Percentiles rank a stretch among this genome's conserved stretches.
Evolutionary conservation across 1,139 yeast species (phyloP).

Genomic region (Nakaseomyces uthaithaninus): DNA sequence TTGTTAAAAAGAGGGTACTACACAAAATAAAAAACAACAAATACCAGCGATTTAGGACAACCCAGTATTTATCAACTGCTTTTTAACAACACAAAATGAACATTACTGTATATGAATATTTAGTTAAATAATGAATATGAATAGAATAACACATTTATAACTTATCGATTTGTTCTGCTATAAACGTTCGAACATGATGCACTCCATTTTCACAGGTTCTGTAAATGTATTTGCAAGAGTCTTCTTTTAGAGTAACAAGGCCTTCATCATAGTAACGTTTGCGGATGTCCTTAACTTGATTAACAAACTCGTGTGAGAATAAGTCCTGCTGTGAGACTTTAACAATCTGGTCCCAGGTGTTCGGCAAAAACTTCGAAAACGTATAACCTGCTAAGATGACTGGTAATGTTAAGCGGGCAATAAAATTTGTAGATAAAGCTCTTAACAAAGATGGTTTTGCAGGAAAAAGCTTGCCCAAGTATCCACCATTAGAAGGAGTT

Average conservation of each 20-base stretch:
- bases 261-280: slow-evolving; percentile 14
- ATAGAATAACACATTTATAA: not conserved
- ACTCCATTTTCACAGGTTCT: slow-evolving; percentile 13
- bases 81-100: no score
- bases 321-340: slow-evolving; percentile 16
- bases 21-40: no score
- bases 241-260: slow-evolving; percentile 9
- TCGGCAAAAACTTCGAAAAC: slow-evolving; percentile 20
- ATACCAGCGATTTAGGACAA: no score
- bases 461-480: slow-evolving; percentile 8
- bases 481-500: slow-evolving; percentile 23
- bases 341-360: slow-evolving; percentile 18
- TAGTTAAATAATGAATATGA: not conserved
- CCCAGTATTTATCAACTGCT: no score
- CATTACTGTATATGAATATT: slow-evolving; percentile 5
- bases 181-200: slow-evolving; percentile 11
- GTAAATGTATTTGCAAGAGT: slow-evolving; percentile 10
- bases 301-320: slow-evolving; percentile 16
- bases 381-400: slow-evolving; percentile 18
- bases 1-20: no score
- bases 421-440: slow-evolving; percentile 20
- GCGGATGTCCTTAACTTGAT: slow-evolving; percentile 15
- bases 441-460: slow-evolving; percentile 14
- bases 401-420: slow-evolving; percentile 24
- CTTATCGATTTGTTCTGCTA: slow-evolving; percentile 10